These are phyloP conservation scores for Yamadazyma endophytica DNA, from an alignment of 805 yeast genomes.

Conservation along the genomic window DNA sequence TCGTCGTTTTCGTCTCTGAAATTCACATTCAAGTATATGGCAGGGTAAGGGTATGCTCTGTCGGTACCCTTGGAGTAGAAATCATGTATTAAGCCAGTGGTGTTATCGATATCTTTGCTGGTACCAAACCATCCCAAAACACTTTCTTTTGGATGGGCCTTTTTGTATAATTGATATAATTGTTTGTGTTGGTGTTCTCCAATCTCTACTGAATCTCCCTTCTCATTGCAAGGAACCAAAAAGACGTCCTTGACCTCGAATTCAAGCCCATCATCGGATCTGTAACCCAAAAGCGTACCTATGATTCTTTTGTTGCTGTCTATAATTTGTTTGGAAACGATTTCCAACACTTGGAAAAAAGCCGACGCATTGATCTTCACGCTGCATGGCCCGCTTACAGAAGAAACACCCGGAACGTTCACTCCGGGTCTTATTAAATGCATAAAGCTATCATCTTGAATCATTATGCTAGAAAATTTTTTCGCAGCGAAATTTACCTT, in stretches of 20 bases:
- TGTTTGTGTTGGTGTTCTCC: constrained; percentile 73
- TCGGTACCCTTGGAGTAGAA: constrained; percentile 67
- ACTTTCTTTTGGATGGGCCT: constrained; percentile 71
- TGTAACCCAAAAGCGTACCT: constrained; percentile 76
- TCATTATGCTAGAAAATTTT: constrained; percentile 2
- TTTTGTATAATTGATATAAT: constrained; percentile 67
- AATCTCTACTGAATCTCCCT: constrained; percentile 67
- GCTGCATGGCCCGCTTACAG: constrained; percentile 45
- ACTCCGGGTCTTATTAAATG: constrained; percentile 50
- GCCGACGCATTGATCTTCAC: constrained; percentile 67
- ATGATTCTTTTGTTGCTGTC: constrained; percentile 53
- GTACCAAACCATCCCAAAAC: constrained; percentile 85
- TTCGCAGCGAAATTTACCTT: not conserved
- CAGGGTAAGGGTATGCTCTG: constrained; percentile 71
- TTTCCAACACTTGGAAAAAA: constrained; percentile 70
- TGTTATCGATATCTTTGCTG: constrained; percentile 57
- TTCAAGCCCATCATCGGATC: constrained; percentile 80
- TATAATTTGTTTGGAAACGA: constrained; percentile 50
- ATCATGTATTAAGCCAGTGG: constrained; percentile 76
- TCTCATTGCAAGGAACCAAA: constrained; percentile 76
- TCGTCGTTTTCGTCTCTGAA: constrained; percentile 45
- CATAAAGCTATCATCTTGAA: constrained; percentile 29
- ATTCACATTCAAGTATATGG: constrained; percentile 73
- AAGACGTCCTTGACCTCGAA: constrained; percentile 72
- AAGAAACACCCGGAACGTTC: constrained; percentile 41